Evolutionary conservation across 73 alveolate species (phyloP).

Genomic region (Uronychia setigera): DNA sequence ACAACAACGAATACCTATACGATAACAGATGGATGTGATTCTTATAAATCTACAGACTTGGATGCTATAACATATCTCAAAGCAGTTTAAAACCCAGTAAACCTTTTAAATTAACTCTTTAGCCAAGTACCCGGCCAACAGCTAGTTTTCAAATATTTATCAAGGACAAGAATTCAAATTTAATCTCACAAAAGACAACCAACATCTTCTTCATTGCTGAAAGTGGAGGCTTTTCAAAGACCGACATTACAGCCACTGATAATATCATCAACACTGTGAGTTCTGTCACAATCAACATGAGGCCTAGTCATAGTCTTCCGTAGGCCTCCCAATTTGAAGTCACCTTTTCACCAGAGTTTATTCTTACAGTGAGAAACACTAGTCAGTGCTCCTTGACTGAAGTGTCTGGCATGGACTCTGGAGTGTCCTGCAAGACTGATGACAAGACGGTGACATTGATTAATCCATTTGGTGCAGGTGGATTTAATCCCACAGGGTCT

Average conservation of each 20-base stretch:
- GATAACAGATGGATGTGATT: not conserved
- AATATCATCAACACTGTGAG: not conserved
- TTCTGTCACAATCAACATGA: not conserved
- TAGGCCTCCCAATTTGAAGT: conserved; percentile 3
- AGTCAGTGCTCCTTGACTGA: conserved; percentile 22
- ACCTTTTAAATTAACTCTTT: not conserved
- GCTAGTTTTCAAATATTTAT: not conserved
- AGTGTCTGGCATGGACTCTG: conserved; percentile 2
- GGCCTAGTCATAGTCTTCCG: conserved; percentile 4
- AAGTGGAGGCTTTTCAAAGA: not conserved
- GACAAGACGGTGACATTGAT: not conserved
- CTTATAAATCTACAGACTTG: not conserved
- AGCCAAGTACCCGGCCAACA: conserved; percentile 15
- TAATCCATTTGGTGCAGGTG: conserved; percentile 11
- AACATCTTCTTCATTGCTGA: conserved; percentile 6
- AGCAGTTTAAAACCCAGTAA: not conserved
- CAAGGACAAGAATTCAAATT: not conserved
- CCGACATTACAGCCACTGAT: conserved; percentile 9
- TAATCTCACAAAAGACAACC: conserved; percentile 4
- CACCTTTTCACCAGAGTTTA: conserved; percentile 27
- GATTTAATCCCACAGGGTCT: not conserved
- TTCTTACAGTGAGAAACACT: conserved; percentile 23
- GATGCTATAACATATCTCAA: not conserved
- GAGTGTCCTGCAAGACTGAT: conserved; percentile 17
- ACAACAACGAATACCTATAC: conserved; percentile 5